Percentiles rank a stretch among this genome's conserved stretches.
phyloP scores from a whole-genome alignment of 139 green algal genomes.

The Chlamydomonas asymmetrica region DNA sequence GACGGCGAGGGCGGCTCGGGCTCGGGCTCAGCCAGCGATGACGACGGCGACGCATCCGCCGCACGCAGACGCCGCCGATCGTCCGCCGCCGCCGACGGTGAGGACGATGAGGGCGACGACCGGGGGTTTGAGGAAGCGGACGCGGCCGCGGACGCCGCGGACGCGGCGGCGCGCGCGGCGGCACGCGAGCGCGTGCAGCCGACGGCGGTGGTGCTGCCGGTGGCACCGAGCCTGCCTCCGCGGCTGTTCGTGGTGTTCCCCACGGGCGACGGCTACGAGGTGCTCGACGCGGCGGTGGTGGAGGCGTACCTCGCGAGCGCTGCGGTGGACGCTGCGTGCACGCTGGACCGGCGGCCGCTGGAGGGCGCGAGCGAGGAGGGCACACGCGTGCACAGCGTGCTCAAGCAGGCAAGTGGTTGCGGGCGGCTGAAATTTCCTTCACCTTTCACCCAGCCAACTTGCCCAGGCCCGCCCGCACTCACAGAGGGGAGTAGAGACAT shows the following conservation, averaged over 20 bases:
- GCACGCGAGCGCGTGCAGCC: slow-evolving; percentile 20
- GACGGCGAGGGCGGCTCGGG: not conserved
- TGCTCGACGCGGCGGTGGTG: slow-evolving; percentile 37
- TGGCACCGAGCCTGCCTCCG: slow-evolving; percentile 33
- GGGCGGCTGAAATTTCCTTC: too few species aligned
- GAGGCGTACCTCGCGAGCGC: slow-evolving; percentile 3
- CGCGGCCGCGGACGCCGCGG: slow-evolving; percentile 9
- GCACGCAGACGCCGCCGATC: not conserved
- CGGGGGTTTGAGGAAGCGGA: slow-evolving; percentile 4
- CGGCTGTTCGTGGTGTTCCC: slow-evolving; percentile 58
- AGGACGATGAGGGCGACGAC: slow-evolving; percentile 32
- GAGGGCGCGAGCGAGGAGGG: slow-evolving; percentile 22
- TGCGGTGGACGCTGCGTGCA: not conserved
- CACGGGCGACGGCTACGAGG: slow-evolving; percentile 47
- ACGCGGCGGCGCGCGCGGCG: slow-evolving; percentile 19
- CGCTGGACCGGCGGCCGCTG: not conserved
- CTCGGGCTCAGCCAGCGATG: not conserved
- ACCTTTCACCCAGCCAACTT: too few species aligned
- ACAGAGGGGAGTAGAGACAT: too few species aligned
- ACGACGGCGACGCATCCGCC: not conserved
- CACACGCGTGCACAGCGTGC: slow-evolving; percentile 14
- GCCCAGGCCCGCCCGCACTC: too few species aligned
- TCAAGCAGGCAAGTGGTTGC: too few species aligned
- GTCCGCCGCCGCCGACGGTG: slow-evolving; percentile 12
- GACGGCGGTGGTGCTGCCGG: too few species aligned